Evolutionary conservation across 148 eudicot species (phyloP), one percentile per base, ranked within the genome.

Genomic region (Nyssa sinensis): DNA sequence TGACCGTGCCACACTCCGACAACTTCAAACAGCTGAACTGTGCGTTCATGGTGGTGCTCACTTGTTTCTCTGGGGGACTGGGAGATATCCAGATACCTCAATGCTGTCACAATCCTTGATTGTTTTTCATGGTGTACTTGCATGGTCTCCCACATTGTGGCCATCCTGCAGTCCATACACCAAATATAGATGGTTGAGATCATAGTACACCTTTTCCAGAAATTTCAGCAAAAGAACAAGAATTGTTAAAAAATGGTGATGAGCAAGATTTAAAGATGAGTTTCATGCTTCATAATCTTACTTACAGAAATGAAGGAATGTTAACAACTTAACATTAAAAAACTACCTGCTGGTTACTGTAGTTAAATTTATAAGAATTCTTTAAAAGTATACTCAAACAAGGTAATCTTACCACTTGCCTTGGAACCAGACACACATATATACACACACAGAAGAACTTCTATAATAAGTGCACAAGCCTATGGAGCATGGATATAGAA

Each of bases 81-180:
- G 25, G 93, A 82, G 69, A 83, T 83, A 71, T 92, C 91, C 23
- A 92, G 64, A 6, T 41, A 57, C 73, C 78, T 82, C 51, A 92
- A 35, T 5, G 77, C 82, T 39, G 75, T 67, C 32, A 84, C 87
- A 3, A 89, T 81, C 64, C 85, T 84, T 9, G 83, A 79, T 78
- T 95, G 97, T 27, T 59, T 84, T 68, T 84, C 86, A 49, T 95
- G 90, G 70, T 90, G 82, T 24, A 17, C 69, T 72, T 74, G 86
- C 96, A 95, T 95, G 12, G 76, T 78, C 44, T 81, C 90, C 98
- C 98, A 95, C 98, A 95, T 92, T 63, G 72, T 71, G 31, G 91
- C 97, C 98, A 95, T 90, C 81, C 98, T 95, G 86, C 72, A 70
- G 47, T 27, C 29, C 33, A 82, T 35, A 41, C 34, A 68, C 55